Conservation (phyloP, 179 eudicot genomes). For the Vitellaria paradoxa region DNA sequence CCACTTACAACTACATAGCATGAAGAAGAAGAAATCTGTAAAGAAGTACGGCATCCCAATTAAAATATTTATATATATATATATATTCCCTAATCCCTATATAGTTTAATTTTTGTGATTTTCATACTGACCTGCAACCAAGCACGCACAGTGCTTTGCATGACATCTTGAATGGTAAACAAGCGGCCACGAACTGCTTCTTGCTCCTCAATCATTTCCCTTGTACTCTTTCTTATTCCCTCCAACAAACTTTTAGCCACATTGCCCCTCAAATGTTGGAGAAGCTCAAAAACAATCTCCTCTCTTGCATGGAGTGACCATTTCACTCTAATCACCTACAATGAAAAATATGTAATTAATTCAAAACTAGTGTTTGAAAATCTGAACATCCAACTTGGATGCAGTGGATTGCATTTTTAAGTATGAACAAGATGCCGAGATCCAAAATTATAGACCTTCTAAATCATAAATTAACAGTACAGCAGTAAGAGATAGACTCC, state of each 20-base stretch:
- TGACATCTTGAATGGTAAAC: slow-evolving; percentile 95
- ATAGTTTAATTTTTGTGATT: no score
- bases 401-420: not conserved
- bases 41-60: not conserved
- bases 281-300: slow-evolving; percentile 93
- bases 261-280: slow-evolving; percentile 75
- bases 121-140: slow-evolving; percentile 80
- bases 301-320: slow-evolving; percentile 99
- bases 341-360: not conserved
- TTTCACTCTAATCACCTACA: slow-evolving; percentile 89
- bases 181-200: slow-evolving; percentile 97
- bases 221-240: slow-evolving; percentile 64
- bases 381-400: not conserved
- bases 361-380: not conserved
- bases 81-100: no score
- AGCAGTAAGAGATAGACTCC: not conserved
- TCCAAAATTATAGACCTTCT: not conserved
- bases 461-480: not conserved
- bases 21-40: not conserved
- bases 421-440: not conserved
- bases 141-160: slow-evolving; percentile 89
- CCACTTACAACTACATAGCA: not conserved
- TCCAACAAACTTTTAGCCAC: slow-evolving; percentile 60
- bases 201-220: slow-evolving; percentile 93
- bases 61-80: not conserved